Percentiles rank a stretch among this genome's conserved stretches.
Evolutionary conservation across 2,329 filamentous ascomycete species (phyloP).

Genomic region (Aurifilum marmelostoma): DNA sequence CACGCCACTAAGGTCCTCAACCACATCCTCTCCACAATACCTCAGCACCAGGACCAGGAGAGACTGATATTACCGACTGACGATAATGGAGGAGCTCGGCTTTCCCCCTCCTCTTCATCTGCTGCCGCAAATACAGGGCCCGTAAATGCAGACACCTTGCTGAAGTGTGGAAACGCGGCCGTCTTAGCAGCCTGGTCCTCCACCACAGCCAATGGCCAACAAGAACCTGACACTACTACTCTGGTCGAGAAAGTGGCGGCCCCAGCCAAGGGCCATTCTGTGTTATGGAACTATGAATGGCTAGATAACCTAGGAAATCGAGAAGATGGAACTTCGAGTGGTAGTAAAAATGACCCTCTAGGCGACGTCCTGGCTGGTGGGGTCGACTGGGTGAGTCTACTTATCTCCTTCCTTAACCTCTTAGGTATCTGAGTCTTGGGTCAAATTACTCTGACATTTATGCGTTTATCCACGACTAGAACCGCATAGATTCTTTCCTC

Average conservation of each 20-base stretch:
- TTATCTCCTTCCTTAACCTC: background rate
- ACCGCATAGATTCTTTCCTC: constrained; percentile 28
- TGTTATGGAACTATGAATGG: constrained; percentile 22
- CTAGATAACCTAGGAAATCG: constrained; percentile 18
- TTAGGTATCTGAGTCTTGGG: background rate
- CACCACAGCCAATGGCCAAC: constrained; percentile 10
- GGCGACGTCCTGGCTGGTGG: constrained; percentile 6
- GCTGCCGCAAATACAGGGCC: background rate
- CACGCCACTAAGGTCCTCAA: constrained; percentile 48
- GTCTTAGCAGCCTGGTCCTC: constrained; percentile 11
- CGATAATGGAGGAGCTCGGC: too few relatives aligned
- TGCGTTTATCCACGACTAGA: constrained; percentile 3
- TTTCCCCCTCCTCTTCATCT: background rate
- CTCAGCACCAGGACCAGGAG: background rate
- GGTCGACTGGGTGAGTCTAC: constrained; percentile 27
- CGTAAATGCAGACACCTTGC: too few relatives aligned
- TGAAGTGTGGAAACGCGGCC: background rate
- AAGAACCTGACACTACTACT: background rate
- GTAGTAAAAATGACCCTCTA: constrained; percentile 1
- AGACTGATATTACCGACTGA: background rate
- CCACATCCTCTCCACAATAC: constrained; percentile 45
- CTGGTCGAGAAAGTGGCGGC: background rate
- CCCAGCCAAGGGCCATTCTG: constrained; percentile 33
- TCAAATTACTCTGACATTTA: background rate
- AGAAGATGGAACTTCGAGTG: constrained; percentile 8